Evolutionary conservation across 2,329 filamentous ascomycete species (phyloP).

Genomic region (Simplicillium aogashimaense): DNA sequence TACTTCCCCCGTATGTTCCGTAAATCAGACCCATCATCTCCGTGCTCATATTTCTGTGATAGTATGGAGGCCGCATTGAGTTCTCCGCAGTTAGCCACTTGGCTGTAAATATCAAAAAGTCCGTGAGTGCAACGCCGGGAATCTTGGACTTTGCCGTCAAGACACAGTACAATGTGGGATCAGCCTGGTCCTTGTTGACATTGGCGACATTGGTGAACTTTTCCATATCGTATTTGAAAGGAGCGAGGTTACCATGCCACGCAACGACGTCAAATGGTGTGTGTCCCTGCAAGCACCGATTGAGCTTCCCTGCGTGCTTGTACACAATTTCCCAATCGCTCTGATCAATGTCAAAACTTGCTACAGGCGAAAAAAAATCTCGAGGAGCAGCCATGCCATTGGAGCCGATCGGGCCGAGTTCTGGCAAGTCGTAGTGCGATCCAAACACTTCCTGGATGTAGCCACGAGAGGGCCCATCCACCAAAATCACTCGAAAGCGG

Average conservation of each 20-base stretch:
- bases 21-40: constrained; percentile 46
- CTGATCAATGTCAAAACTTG: constrained; percentile 46
- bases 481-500: constrained; percentile 24
- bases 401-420: constrained; percentile 56
- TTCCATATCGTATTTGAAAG: constrained; percentile 46
- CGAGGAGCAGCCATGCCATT: constrained; percentile 56
- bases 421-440: constrained; percentile 53
- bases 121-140: constrained; percentile 44
- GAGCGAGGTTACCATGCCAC: constrained; percentile 62
- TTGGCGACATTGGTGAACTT: constrained; percentile 49
- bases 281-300: constrained; percentile 50
- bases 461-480: constrained; percentile 48
- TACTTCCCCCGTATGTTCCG: constrained; percentile 20
- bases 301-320: constrained; percentile 53
- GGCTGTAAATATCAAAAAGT: constrained; percentile 60
- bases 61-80: constrained; percentile 57
- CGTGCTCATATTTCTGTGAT: constrained; percentile 49
- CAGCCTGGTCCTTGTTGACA: constrained; percentile 53
- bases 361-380: constrained; percentile 55
- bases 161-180: constrained; percentile 57
- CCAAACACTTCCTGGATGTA: constrained; percentile 61
- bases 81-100: constrained; percentile 53
- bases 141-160: constrained; percentile 47
- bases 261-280: constrained; percentile 63
- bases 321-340: constrained; percentile 47